These are phyloP conservation scores for Leccinum disarticulatum DNA, from an alignment of 768 basidiomycete genomes.

Conservation along the genomic window DNA sequence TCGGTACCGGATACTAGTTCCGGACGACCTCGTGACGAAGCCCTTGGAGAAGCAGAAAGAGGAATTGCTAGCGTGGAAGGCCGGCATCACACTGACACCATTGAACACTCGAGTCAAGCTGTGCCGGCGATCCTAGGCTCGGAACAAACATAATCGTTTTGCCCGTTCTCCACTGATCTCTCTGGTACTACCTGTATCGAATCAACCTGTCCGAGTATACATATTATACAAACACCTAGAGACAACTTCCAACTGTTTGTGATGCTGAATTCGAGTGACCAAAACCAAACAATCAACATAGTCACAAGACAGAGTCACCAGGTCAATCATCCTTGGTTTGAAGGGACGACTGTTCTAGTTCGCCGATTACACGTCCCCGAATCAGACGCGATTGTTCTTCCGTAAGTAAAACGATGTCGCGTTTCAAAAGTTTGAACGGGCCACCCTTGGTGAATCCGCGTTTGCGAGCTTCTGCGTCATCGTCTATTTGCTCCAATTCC, in stretches of 20 bases:
- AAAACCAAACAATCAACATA: not conserved
- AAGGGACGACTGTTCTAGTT: slow-evolving; percentile 7
- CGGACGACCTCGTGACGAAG: slow-evolving; percentile 33
- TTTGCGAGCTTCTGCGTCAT: slow-evolving; percentile 52
- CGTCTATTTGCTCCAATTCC: slow-evolving; percentile 54
- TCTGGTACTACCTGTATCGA: not conserved
- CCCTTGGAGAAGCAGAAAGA: slow-evolving; percentile 35
- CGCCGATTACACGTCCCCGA: slow-evolving; percentile 18
- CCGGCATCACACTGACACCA: slow-evolving; percentile 38
- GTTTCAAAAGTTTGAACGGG: slow-evolving; percentile 48
- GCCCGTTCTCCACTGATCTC: not conserved
- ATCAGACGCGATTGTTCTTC: slow-evolving; percentile 39
- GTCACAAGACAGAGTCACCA: not conserved
- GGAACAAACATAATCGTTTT: not conserved
- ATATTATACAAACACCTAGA: not conserved
- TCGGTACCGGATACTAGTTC: slow-evolving; percentile 41
- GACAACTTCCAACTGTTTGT: not conserved
- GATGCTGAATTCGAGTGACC: not conserved
- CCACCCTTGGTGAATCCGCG: slow-evolving; percentile 47
- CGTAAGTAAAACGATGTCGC: slow-evolving; percentile 46
- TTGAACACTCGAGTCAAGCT: slow-evolving; percentile 27
- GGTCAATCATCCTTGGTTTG: not conserved
- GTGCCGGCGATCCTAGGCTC: slow-evolving; percentile 14
- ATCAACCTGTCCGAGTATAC: not conserved
- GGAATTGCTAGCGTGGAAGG: slow-evolving; percentile 37